Evolutionary conservation across 2,329 filamentous ascomycete species (phyloP), one percentile per base, ranked within the genome.

Genomic region (Scleromitrula shiraiana): DNA sequence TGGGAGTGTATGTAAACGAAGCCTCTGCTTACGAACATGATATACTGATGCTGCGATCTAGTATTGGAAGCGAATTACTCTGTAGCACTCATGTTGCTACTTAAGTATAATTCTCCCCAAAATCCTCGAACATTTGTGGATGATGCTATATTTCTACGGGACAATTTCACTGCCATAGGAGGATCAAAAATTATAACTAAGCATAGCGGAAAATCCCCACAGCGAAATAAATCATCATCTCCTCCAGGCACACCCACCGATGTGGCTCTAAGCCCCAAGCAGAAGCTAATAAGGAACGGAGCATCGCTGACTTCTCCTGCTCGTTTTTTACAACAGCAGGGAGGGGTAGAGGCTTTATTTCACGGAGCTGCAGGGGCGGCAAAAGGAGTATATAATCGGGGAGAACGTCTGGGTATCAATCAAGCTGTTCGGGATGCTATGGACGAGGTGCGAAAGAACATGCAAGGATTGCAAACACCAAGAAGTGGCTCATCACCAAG

Each of bases 61-160:
- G 85, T 98, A 29, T 70, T 97, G 22, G 80, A 88, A 53, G 82
- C 87, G 10, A 91, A 97, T 64, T 95, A 95, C 61, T 91, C 93
- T 1, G 77, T 80, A 29, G 91, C 88, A 7, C 71, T 98, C 45
- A 84, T 88, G 48, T 69, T 94, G 1, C 71, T 97, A 22, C 75
- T 97, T 2, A 87, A 88, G 58, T 97, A 97, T 56, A 61, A 72
- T 5, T 67, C 71, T 2, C 74, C 80, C 1, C 70, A 83, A 55
- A 79, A 80, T 0, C 84, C 90, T 14, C 79, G 85, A 55, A 86
- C 82, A 0, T 88, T 97, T 58, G 85, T 95, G 39, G 78, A 88
- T 50, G 93, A 98, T 66, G 93, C 89, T 1, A 65, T 93, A 2
- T 88, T 84, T 59, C 72, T 94, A 2, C 74, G 74, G 36, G 72